phyloP scores from a whole-genome alignment of 495 filamentous ascomycete species.

The Penicillium maclennaniae region DNA sequence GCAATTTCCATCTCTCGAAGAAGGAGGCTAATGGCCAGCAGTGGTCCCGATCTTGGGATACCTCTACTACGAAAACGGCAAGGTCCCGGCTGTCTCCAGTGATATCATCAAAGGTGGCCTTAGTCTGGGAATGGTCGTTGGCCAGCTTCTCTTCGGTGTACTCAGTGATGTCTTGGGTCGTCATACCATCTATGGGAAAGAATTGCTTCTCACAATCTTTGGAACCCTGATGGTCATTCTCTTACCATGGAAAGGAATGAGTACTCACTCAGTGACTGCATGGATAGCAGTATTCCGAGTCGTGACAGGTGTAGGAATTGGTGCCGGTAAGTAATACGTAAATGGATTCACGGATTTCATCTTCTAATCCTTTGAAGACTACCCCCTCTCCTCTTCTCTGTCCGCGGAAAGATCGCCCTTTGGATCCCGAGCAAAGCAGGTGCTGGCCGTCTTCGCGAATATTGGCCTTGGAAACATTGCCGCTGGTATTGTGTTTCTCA shows the following conservation, averaged over 20 bases:
- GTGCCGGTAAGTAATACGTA: conserved; percentile 4
- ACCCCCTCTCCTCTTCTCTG: conserved; percentile 17
- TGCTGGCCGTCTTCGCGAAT: conserved; percentile 13
- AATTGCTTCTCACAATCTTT: conserved; percentile 11
- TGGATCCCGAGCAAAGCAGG: conserved; percentile 13
- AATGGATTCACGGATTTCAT: no score
- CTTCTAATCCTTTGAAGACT: conserved; percentile 1
- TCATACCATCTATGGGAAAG: conserved; percentile 14
- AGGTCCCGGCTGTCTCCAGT: conserved; percentile 12
- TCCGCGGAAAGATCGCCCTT: conserved; percentile 16
- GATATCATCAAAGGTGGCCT: conserved; percentile 18
- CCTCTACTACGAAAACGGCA: conserved; percentile 13
- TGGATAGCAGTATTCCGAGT: conserved; percentile 21
- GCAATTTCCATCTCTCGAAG: no score
- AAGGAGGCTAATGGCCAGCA: not conserved
- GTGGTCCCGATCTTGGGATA: conserved; percentile 14
- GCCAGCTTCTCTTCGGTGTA: conserved; percentile 12
- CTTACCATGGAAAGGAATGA: conserved; percentile 16
- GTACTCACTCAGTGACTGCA: conserved; percentile 9
- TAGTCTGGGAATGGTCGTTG: conserved; percentile 15
- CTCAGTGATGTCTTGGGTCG: conserved; percentile 14
- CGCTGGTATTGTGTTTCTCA: conserved; percentile 17
- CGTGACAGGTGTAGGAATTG: conserved; percentile 16
- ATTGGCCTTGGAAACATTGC: conserved; percentile 17
- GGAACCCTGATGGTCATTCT: conserved; percentile 17